Percentiles rank a stretch among this genome's conserved stretches.
These are phyloP conservation scores for Coemansia sp. DNA, from an alignment of 192 early-diverging fungal species.

Conservation along the genomic window DNA sequence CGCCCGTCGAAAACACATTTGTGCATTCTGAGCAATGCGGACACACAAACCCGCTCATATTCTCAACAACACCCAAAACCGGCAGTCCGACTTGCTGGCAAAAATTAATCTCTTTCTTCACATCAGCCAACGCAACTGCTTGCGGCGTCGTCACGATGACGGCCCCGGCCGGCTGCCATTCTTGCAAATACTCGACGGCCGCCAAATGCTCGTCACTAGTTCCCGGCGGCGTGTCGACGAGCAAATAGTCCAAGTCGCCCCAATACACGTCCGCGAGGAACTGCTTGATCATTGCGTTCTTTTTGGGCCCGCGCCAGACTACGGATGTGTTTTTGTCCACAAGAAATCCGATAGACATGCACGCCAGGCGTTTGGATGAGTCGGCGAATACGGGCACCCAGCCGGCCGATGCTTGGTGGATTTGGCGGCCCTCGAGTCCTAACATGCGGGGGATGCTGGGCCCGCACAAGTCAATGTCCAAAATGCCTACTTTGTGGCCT, in stretches of 20 bases:
- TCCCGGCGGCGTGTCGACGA: slow-evolving; percentile 97
- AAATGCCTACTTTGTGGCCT: slow-evolving; percentile 77
- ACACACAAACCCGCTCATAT: slow-evolving; percentile 98
- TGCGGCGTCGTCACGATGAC: slow-evolving; percentile 98
- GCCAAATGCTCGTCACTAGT: slow-evolving; percentile 98
- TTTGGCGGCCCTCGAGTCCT: slow-evolving; percentile 81
- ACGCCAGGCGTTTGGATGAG: slow-evolving; percentile 65
- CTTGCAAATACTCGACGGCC: slow-evolving; percentile 86
- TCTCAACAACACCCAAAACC: slow-evolving; percentile 92
- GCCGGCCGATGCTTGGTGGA: slow-evolving; percentile 88
- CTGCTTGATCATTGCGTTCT: slow-evolving; percentile 98
- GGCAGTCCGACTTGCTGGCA: slow-evolving; percentile 87
- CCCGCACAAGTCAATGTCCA: slow-evolving; percentile 98
- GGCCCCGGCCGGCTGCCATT: slow-evolving; percentile 77
- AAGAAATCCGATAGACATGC: slow-evolving; percentile 98
- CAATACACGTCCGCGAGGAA: slow-evolving; percentile 95
- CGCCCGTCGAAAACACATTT: slow-evolving; percentile 91
- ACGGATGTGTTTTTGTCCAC: slow-evolving; percentile 89
- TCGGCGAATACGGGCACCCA: slow-evolving; percentile 81
- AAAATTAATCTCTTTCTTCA: slow-evolving; percentile 98
- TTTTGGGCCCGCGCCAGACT: slow-evolving; percentile 98
- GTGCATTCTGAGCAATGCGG: slow-evolving; percentile 79
- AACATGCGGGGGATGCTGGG: slow-evolving; percentile 96
- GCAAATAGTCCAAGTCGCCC: slow-evolving; percentile 92
- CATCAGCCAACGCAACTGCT: slow-evolving; percentile 80